Evolutionary conservation across 2,329 filamentous ascomycete genomes (phyloP), one percentile per base, ranked within the genome.

Genomic region (Fusarium sp.): DNA sequence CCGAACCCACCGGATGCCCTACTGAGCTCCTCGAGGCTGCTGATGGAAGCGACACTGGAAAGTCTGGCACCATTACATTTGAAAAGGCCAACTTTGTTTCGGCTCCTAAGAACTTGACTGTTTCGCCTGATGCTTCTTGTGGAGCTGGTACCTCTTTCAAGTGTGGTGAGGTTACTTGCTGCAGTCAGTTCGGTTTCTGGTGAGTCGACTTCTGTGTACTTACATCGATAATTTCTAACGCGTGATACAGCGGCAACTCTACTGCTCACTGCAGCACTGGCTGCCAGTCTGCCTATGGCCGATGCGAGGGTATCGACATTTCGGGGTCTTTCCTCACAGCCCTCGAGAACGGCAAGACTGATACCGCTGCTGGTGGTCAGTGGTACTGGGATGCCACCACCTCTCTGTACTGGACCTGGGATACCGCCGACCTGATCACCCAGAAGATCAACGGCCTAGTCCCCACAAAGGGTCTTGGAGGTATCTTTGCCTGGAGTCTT

Each of bases 21-120:
- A 90, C 91, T 0, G 86, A 87, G 14, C 79, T 84, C 5, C 86
- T 93, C 68, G 92, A 94, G 81, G 86, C 90, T 57, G 85, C 89
- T 0, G 82, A 88, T 0, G 92, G 92, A 9, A 84, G 81, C 10
- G 92, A 93, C 77, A 86, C 88, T 0, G 88, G 89, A 2, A 88
- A 80, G 2, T 81, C 84, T 1, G 85, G 85, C 5, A 81, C 84
- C 4, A 66, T 81, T 41, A 86, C 84, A 4, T 86, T 85, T 39
- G 84, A 86, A 76, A 64, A 67, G 1, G 76, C 72, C 57, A 83
- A 82, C 73, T 82, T 74, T 67, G 65, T 14, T 27, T 34, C 63
- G 5, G 64, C 68, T 0, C 74, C 76, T 2, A 66, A 56, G 1
- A 78, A 78, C 64, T 10, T 78, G 34, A 78, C 76, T 1, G 3